Conservation (phyloP, 176 grass and related monocot genomes). For the Alopecurus myosuroides region DNA sequence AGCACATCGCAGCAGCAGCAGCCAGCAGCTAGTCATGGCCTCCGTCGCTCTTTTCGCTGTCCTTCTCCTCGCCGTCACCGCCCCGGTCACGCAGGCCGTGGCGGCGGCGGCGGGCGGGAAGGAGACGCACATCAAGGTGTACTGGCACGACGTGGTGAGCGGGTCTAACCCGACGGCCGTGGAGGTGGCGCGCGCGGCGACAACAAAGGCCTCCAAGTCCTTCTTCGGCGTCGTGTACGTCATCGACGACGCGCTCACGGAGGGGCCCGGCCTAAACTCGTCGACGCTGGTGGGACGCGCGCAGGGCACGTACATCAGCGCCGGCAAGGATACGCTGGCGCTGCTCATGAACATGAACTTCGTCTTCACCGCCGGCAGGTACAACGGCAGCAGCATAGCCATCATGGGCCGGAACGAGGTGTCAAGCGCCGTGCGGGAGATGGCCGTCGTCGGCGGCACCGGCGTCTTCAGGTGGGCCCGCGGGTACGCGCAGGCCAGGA, state of each 20-base stretch:
- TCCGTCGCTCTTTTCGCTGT: neutral
- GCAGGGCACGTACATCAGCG: neutral
- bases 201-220: constrained; percentile 17
- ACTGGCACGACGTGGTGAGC: constrained; percentile 62
- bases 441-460: neutral
- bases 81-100: neutral
- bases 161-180: constrained; percentile 45
- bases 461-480: neutral
- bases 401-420: neutral
- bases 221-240: neutral
- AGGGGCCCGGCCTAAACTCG: neutral
- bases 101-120: neutral
- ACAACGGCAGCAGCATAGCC: neutral
- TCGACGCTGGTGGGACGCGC: neutral
- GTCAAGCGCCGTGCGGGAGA: neutral
- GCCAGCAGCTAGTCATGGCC: neutral
- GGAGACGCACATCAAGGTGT: constrained; percentile 49
- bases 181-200: neutral
- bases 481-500: neutral
- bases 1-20: neutral
- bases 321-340: neutral
- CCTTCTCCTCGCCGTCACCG: neutral
- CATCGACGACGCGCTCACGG: neutral
- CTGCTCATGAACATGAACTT: neutral
- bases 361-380: neutral